Base-by-base conservation (phyloP, 257 asterid genomes). In the Ilex aquifolium region DNA sequence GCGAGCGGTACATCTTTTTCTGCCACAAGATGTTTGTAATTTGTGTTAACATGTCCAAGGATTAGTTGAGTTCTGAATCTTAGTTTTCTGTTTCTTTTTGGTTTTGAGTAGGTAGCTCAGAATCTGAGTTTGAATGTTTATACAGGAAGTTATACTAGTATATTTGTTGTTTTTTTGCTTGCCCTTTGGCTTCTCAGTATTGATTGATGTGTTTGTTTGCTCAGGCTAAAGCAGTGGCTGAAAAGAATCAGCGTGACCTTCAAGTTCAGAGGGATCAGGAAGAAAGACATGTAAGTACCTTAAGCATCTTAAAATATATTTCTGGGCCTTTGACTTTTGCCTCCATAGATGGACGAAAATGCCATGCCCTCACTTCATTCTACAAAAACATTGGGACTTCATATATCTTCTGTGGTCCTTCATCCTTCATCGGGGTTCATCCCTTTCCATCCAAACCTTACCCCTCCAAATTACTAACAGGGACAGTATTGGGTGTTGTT, bases 161-260 rank as follows among this genome's bases (percentile, higher is more conserved):
- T 6, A 7, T 13, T 15, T 7, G 14, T 9, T 15, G n/a, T 61
- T 57, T 50, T 64, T 13, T 63, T 31, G 2, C 5, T 3, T 53
- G 57, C 30, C 5, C 5, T 53, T 68, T 71, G 56, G 51, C 32
- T 53, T 69, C 57, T 63, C 60, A 57, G 17, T 51, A 14, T 40
- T 69, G 56, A 67, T 31, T 40, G 15, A 60, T 66, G 42, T 57
- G 62, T 61, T 70, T 55, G 29, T 76, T 31, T 68, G 53, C 69
- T 68, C 86, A 94, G 99, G 93, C 96, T 62, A 85, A 86, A 86
- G 99, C 99, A 66, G 77, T 94, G 70, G 96, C 97, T 62, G 99
- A 94, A 69, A 94, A 86, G 84, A 88, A 94, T 79, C 90, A 90
- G 74, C 87, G 99, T 40, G 99, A 94, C 74, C 79, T 88, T 70